phyloP scores from a whole-genome alignment of 768 basidiomycete genomes.

The Panaeolus cyanescens region DNA sequence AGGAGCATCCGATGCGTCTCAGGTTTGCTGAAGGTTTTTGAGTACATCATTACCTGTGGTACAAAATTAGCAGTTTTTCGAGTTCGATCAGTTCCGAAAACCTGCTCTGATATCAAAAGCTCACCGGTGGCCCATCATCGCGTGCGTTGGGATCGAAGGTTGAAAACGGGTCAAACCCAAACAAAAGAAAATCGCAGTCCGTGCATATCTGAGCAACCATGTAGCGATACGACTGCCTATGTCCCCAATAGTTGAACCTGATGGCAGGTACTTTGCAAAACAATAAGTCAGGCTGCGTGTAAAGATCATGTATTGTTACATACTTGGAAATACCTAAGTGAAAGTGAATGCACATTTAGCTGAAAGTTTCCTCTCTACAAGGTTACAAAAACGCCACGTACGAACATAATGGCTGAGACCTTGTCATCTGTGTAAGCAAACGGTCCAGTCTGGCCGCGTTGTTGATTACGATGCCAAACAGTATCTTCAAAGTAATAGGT shows the following conservation, averaged over 20 bases:
- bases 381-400: neutral
- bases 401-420: neutral
- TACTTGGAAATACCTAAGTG: neutral
- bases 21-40: neutral
- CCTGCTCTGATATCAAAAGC: neutral
- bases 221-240: neutral
- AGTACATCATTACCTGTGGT: neutral
- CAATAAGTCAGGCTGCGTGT: neutral
- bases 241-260: neutral
- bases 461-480: neutral
- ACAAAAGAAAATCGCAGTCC: neutral
- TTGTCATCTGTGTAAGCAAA: neutral
- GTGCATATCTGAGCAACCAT: neutral
- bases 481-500: neutral
- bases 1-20: neutral
- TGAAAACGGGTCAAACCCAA: neutral
- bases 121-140: neutral
- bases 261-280: neutral
- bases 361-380: no score
- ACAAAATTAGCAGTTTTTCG: no score
- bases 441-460: neutral
- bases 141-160: neutral
- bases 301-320: neutral
- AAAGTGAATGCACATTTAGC: no score
- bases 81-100: neutral